Evolutionary conservation across 805 yeast species (phyloP).

Genomic region (Candida succiphila): DNA sequence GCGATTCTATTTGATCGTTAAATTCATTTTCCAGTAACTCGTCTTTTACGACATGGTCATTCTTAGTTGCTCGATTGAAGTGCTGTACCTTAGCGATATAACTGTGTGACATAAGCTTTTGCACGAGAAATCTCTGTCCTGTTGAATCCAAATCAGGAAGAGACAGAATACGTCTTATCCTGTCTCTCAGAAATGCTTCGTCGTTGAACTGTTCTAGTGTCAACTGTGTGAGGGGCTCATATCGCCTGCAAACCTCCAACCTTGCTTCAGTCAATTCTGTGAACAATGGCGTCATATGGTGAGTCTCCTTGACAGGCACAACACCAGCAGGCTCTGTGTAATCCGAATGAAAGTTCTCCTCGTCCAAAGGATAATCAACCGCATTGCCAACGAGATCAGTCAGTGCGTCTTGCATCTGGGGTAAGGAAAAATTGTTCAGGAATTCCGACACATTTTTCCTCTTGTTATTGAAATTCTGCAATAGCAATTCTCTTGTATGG

Average conservation of each 20-base stretch:
- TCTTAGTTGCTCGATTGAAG: slow-evolving; percentile 1
- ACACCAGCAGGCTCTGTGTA: slow-evolving; percentile 27
- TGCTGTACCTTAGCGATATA: slow-evolving; percentile 38
- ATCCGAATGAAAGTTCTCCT: slow-evolving; percentile 17
- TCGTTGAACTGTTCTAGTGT: slow-evolving; percentile 24
- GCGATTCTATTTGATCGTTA: slow-evolving; percentile 10
- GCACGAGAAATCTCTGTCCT: slow-evolving; percentile 42
- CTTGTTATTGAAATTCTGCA: not conserved
- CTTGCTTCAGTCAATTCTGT: slow-evolving; percentile 15
- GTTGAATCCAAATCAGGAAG: slow-evolving; percentile 27
- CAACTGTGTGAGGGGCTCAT: slow-evolving; percentile 19
- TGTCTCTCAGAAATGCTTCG: slow-evolving; percentile 29
- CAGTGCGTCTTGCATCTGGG: slow-evolving; percentile 5
- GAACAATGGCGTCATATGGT: slow-evolving; percentile 23
- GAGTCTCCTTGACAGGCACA: slow-evolving; percentile 24
- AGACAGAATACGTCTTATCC: slow-evolving; percentile 38
- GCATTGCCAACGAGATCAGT: slow-evolving; percentile 35
- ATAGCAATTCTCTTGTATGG: not conserved
- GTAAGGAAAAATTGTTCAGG: not conserved
- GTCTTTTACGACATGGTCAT: slow-evolving; percentile 8
- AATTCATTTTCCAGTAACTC: slow-evolving; percentile 4
- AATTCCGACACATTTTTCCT: not conserved
- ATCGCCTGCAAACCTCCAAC: not conserved
- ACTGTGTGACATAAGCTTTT: slow-evolving; percentile 61
- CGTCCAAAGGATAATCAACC: slow-evolving; percentile 41